Conservation (phyloP, 2,329 filamentous ascomycete genomes). For the Harringtonia lauricola region DNA sequence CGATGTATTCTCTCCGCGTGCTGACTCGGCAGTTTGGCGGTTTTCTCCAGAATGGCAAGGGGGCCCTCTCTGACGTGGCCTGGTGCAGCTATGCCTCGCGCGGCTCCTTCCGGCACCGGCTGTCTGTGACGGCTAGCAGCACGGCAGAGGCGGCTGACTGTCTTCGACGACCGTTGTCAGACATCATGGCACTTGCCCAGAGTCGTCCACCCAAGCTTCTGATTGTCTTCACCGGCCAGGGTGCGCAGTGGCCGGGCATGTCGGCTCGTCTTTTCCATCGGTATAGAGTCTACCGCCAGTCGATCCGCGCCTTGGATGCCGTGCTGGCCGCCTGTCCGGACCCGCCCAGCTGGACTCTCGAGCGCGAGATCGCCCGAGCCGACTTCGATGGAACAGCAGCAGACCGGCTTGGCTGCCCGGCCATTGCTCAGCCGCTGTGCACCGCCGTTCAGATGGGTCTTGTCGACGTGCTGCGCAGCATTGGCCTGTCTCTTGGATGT, state of each 20-base stretch:
- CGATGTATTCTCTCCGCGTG: background rate
- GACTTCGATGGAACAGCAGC: background rate
- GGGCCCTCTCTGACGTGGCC: background rate
- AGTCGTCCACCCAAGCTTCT: background rate
- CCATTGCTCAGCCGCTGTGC: background rate
- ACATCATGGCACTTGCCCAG: conserved; percentile 8
- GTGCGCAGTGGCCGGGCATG: background rate
- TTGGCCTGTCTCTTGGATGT: background rate
- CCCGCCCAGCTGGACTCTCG: background rate
- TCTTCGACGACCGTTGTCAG: too few relatives aligned
- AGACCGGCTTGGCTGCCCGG: background rate
- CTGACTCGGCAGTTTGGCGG: background rate
- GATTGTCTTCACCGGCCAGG: background rate
- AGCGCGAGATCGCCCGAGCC: background rate
- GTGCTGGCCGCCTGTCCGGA: background rate
- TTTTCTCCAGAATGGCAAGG: background rate
- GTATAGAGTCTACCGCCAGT: background rate
- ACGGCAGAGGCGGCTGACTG: background rate
- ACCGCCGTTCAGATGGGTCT: background rate
- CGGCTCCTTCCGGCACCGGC: background rate
- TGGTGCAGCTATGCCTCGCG: background rate
- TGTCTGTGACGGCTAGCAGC: background rate
- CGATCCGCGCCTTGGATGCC: background rate
- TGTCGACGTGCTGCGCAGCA: background rate
- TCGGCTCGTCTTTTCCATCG: background rate